Evolutionary conservation across 169 alveolate species (phyloP).

Genomic region (Cryptosporidium muris): DNA sequence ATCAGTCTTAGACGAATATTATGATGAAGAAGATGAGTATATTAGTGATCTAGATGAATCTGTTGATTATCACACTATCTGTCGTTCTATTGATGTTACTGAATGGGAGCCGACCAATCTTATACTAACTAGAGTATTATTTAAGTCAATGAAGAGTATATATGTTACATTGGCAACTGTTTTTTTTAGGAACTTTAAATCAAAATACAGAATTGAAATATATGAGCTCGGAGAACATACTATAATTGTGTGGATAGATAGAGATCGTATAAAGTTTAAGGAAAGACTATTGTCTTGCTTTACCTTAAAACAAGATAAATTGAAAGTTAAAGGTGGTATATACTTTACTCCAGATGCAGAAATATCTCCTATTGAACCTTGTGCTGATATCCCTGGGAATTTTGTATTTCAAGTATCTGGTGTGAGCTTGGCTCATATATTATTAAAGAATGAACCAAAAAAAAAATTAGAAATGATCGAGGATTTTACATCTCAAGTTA

Average conservation of each 20-base stretch:
- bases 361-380: conserved; percentile 65
- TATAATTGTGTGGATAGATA: conserved; percentile 30
- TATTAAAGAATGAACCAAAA: neutral
- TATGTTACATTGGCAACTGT: conserved; percentile 21
- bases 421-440: conserved; percentile 22
- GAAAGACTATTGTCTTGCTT: conserved; percentile 36
- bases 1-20: conserved; percentile 34
- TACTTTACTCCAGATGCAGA: conserved; percentile 60
- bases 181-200: conserved; percentile 10
- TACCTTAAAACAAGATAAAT: neutral
- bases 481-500: neutral
- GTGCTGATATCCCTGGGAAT: conserved; percentile 63
- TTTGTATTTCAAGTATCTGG: conserved; percentile 37
- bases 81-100: conserved; percentile 18
- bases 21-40: conserved; percentile 54
- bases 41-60: conserved; percentile 44
- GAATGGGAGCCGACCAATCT: conserved; percentile 64
- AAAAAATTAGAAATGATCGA: neutral
- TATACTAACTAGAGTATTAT: conserved; percentile 42
- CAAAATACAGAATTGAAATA: conserved; percentile 22
- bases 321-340: conserved; percentile 62
- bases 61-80: conserved; percentile 16
- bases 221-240: conserved; percentile 56
- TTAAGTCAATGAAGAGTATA: conserved; percentile 38
- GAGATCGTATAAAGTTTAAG: conserved; percentile 20